Evolutionary conservation across 805 yeast species (phyloP).

Genomic region (Starmerella floricola): DNA sequence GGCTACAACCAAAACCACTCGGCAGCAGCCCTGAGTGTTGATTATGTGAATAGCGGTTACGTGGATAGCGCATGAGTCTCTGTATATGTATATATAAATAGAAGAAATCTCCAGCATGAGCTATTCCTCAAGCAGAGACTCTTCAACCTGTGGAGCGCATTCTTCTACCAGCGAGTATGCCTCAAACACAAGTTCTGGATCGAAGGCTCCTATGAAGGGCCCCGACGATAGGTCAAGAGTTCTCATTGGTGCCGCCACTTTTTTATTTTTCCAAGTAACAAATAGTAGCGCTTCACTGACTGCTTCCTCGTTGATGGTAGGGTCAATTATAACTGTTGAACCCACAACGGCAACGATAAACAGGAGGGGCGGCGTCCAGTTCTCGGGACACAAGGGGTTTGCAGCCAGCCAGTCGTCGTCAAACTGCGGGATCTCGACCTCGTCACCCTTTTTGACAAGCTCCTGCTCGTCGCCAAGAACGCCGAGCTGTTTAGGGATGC

Average conservation of each 20-base stretch:
- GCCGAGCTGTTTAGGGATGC: constrained; percentile 52
- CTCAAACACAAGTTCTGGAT: constrained; percentile 32
- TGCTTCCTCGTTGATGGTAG: constrained; percentile 76
- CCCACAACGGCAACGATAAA: constrained; percentile 71
- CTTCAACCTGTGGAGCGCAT: constrained; percentile 48
- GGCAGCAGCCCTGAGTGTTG: neutral
- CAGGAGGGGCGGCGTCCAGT: constrained; percentile 59
- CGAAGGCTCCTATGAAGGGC: constrained; percentile 38
- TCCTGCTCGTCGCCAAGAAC: constrained; percentile 33
- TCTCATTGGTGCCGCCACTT: constrained; percentile 59
- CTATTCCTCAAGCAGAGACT: constrained; percentile 9
- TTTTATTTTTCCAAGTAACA: constrained; percentile 57
- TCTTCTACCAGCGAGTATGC: constrained; percentile 47
- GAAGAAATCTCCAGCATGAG: too few species aligned
- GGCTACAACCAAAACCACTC: constrained; percentile 43
- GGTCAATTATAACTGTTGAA: constrained; percentile 55
- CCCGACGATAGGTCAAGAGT: constrained; percentile 49
- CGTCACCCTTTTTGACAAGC: constrained; percentile 21
- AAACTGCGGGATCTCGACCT: constrained; percentile 83
- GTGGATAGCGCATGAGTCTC: neutral
- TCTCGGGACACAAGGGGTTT: constrained; percentile 32
- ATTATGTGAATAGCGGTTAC: neutral
- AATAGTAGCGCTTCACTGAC: constrained; percentile 77
- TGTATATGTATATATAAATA: neutral
- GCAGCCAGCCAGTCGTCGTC: constrained; percentile 75